A percentile compares a stretch with the other conserved stretches of the same genome.
phyloP scores from a whole-genome alignment of 257 asterid genomes.

The Rubia yunnanensis region DNA sequence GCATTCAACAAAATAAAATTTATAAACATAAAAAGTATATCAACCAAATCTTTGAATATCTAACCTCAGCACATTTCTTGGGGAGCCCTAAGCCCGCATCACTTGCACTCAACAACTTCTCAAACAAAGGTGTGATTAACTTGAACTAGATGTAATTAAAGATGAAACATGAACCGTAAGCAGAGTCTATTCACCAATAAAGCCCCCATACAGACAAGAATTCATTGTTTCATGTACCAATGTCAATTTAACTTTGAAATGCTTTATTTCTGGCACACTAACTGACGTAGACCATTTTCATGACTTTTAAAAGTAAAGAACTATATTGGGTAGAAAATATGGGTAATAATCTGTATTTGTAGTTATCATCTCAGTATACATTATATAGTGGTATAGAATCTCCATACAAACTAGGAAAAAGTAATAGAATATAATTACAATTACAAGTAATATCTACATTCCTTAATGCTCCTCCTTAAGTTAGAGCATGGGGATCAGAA shows the following conservation, averaged over 20 bases:
- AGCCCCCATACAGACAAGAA: neutral
- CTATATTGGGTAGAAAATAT: no score
- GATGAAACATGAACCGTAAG: constrained; percentile 12
- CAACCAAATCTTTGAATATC: constrained; percentile 14
- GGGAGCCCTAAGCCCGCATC: constrained; percentile 96
- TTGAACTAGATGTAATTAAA: constrained; percentile 56
- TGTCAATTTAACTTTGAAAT: neutral
- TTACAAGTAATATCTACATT: no score
- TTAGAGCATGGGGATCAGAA: no score
- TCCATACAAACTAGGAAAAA: no score
- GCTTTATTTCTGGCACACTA: no score
- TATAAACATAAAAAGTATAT: neutral
- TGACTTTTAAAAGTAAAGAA: neutral
- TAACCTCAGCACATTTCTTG: constrained; percentile 94
- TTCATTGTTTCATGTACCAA: neutral
- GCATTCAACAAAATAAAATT: neutral
- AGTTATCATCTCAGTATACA: no score
- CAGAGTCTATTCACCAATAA: neutral
- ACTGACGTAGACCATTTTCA: neutral
- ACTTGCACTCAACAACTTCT: constrained; percentile 89
- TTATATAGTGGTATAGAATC: no score
- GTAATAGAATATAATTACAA: no score
- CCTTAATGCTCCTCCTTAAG: no score
- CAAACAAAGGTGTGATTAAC: constrained; percentile 74
- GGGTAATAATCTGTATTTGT: no score